A percentile compares a stretch with the other conserved stretches of the same genome.
Conservation (phyloP, 2,329 filamentous ascomycete species). For the Venturia effusa region DNA sequence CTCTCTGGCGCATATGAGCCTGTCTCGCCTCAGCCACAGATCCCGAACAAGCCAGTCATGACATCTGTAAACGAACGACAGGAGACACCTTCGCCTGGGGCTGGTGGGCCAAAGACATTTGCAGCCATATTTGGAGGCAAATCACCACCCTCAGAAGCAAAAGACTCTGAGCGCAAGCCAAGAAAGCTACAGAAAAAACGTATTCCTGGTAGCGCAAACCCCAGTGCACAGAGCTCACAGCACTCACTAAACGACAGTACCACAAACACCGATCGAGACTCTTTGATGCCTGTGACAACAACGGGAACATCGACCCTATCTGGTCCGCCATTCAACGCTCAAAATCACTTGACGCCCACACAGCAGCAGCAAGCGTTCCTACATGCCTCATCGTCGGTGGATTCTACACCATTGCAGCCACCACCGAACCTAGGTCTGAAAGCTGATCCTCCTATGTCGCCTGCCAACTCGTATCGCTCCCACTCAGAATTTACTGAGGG, state of each 20-base stretch:
- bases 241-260: slow-evolving; percentile 51
- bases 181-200: slow-evolving; percentile 90
- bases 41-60: neutral
- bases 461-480: slow-evolving; percentile 10
- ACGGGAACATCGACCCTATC: slow-evolving; percentile 3
- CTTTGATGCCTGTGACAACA: neutral
- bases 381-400: neutral
- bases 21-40: neutral
- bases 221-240: slow-evolving; percentile 83
- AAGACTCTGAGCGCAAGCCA: neutral
- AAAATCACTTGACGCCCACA: neutral
- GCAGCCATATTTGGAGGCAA: slow-evolving; percentile 26
- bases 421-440: neutral
- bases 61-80: neutral
- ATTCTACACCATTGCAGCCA: slow-evolving; percentile 5
- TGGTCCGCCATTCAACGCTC: neutral
- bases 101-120: slow-evolving; percentile 16
- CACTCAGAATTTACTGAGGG: slow-evolving; percentile 10
- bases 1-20: neutral
- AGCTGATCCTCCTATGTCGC: slow-evolving; percentile 5
- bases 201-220: slow-evolving; percentile 64
- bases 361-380: slow-evolving; percentile 3
- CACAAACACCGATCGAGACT: slow-evolving; percentile 5
- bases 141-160: slow-evolving; percentile 24
- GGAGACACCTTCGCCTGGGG: neutral